Evolutionary conservation across 208 protist species (phyloP), one percentile per base, ranked within the genome.

Genomic region (Trypanosoma caninum): DNA sequence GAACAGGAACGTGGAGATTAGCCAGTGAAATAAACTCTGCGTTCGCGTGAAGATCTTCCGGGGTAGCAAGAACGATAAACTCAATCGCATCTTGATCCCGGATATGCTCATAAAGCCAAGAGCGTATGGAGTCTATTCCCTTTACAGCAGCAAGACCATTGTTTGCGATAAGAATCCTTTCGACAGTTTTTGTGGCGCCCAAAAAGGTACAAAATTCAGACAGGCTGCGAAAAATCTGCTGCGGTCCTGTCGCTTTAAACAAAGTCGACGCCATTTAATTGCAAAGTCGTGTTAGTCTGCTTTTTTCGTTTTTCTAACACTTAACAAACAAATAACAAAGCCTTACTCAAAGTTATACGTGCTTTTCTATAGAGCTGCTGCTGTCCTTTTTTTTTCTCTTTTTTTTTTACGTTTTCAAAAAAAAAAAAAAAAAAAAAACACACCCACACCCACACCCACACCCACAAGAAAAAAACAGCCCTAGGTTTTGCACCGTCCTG

Each of bases 121-220:
- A 85, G 54, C 96, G 87, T 33, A 99, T 97, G 10, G 95, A 98
- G 51, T 98, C 91, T 50, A 99, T 99, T 30, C 87, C 94, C 74
- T 99, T 99, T 7, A 99, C 95, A 0, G 97, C 98, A 11, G 97
- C 97, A 35, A 99, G 97, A 56, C 98, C 98, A 77, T 99, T 99
- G 78, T 99, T 99, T 13, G 97, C 97, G 28, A 99, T 93, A 41
- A 99, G 85, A 14, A 99, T 74, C 23, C 84, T 80, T 18, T 82
- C 67, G 50, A 98, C 94, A 4, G 80, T 65, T 31, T 67, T 74
- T 3, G 59, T 84, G 10, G 84, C 88, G 1, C 71, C 85, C 2
- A 94, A 67, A 30, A 76, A 68, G 14, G 18, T 69, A 54, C 81
- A 76, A 14, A 94, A 66, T 18, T 76, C 69, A 18, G 76, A 42